Conservation (phyloP, 306 rosid genomes). For the Prunus mira region DNA sequence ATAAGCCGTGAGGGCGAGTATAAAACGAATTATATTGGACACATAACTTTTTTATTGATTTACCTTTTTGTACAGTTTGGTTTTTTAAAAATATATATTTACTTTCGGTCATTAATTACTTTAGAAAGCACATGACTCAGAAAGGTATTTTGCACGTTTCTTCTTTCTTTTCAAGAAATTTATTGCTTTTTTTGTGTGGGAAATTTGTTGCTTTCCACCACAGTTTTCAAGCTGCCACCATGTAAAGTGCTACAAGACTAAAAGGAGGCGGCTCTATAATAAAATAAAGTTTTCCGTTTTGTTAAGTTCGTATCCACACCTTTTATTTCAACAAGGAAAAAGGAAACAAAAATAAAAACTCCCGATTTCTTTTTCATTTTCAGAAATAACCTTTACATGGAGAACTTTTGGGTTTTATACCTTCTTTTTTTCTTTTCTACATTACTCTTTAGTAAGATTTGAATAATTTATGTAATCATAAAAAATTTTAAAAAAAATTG, state of each 20-base stretch:
- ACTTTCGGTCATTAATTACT: slow-evolving; percentile 27
- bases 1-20: too few species aligned
- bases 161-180: background rate
- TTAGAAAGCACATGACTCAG: slow-evolving; percentile 25
- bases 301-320: background rate
- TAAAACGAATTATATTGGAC: background rate
- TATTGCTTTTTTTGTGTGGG: background rate
- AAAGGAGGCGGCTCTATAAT: slow-evolving; percentile 32
- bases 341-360: background rate
- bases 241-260: slow-evolving; percentile 31
- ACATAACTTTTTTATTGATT: background rate
- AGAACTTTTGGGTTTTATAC: too few species aligned
- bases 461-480: too few species aligned
- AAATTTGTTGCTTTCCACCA: background rate
- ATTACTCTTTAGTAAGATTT: too few species aligned
- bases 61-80: background rate
- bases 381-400: too few species aligned
- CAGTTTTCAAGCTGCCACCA: slow-evolving; percentile 12
- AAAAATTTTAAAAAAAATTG: too few species aligned
- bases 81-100: background rate
- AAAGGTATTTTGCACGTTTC: slow-evolving; percentile 19
- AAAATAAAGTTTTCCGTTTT: background rate
- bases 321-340: background rate
- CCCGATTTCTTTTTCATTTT: background rate
- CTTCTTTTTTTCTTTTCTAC: too few species aligned